phyloP scores from a whole-genome alignment of 2,329 filamentous ascomycete species.

The Claviceps spartinae region DNA sequence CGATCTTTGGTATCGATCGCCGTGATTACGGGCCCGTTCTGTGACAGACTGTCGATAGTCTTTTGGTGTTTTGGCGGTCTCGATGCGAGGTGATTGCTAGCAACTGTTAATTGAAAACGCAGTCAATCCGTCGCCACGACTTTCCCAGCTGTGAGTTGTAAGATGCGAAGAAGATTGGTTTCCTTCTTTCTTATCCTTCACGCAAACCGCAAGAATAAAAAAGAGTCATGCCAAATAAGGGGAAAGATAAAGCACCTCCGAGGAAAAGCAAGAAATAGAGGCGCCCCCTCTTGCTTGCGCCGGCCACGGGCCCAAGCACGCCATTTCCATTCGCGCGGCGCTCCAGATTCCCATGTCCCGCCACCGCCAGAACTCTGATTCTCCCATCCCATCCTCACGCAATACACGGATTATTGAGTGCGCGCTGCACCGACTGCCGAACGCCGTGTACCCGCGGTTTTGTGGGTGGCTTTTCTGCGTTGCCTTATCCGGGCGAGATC shows the following conservation, averaged over 20 bases:
- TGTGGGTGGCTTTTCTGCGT: not conserved
- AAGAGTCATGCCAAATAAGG: not conserved
- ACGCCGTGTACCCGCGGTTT: not conserved
- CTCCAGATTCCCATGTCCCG: not conserved
- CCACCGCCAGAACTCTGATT: not conserved
- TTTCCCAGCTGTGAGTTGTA: no score
- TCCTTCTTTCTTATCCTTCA: no score
- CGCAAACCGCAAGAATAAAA: no score
- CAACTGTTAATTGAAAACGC: no score
- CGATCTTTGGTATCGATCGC: no score
- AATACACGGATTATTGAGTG: not conserved
- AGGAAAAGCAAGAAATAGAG: not conserved
- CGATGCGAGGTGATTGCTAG: no score
- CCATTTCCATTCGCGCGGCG: not conserved
- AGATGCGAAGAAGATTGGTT: no score
- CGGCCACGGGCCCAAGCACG: not conserved
- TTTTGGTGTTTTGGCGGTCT: no score
- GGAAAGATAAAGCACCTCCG: not conserved
- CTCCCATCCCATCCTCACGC: not conserved
- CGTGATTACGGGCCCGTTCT: no score
- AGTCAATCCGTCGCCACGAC: no score
- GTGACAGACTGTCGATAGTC: no score
- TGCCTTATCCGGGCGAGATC: conserved; percentile 7
- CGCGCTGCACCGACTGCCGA: not conserved
- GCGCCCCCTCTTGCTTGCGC: no score